These are phyloP conservation scores for Lentinula sp. DNA, from an alignment of 768 basidiomycete genomes.

Conservation along the genomic window DNA sequence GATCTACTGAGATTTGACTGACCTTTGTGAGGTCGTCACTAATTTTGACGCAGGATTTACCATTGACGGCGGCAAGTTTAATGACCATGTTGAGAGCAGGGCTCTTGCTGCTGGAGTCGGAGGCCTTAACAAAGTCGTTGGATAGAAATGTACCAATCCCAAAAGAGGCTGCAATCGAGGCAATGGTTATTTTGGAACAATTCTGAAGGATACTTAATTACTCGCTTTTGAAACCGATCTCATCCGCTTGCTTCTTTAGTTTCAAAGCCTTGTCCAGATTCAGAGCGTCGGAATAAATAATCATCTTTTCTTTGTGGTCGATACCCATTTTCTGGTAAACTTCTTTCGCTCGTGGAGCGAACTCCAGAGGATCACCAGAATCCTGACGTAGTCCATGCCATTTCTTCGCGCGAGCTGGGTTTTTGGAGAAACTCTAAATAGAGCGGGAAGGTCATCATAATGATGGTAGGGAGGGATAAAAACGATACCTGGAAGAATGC, in stretches of 20 bases:
- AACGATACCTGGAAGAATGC: constrained; percentile 73
- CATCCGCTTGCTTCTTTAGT: constrained; percentile 66
- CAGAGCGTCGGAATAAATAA: constrained; percentile 84
- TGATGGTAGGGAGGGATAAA: constrained; percentile 1
- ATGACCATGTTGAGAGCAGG: constrained; percentile 93
- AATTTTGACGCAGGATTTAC: constrained; percentile 81
- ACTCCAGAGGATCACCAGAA: constrained; percentile 85
- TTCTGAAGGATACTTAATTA: background rate
- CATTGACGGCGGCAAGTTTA: constrained; percentile 75
- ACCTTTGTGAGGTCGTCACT: constrained; percentile 88
- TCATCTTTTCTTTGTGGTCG: constrained; percentile 53
- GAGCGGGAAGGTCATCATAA: background rate
- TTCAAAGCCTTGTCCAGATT: constrained; percentile 63
- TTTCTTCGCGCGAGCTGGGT: constrained; percentile 53
- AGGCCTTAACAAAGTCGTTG: constrained; percentile 69
- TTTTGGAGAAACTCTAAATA: constrained; percentile 47
- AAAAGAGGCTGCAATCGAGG: constrained; percentile 57
- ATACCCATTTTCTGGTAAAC: constrained; percentile 70
- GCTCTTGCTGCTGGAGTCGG: constrained; percentile 49
- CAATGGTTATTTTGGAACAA: background rate
- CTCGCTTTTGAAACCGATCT: constrained; percentile 63
- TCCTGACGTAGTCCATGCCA: constrained; percentile 92
- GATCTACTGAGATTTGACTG: background rate
- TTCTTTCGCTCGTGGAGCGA: constrained; percentile 66
- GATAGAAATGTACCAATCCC: constrained; percentile 93